Evolutionary conservation across 176 grass and related monocot species (phyloP), one percentile per base, ranked within the genome.

Genomic region (Oryza nivara): DNA sequence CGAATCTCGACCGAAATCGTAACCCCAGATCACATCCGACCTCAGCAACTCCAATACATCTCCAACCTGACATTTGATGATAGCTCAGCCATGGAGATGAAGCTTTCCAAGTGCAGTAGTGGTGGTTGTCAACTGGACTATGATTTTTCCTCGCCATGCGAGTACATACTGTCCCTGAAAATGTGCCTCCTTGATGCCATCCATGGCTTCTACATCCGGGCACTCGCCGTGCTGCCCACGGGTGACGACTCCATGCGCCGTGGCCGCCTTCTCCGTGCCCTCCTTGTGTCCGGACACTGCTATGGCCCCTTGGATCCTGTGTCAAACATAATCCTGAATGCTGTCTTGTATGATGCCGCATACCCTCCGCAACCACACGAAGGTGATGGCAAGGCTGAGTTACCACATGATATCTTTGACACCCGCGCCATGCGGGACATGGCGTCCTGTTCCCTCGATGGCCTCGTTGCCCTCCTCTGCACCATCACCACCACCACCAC

Each of bases 221-320:
- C 28, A 11, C 73, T 75, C 2, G 17, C 30, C 9, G 56, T 36
- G 15, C 51, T 76, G 9, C 46, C 11, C 51, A 38, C 2, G 1
- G 46, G 46, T 12, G 46, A 48, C 46, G 46, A 11, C 47, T 3
- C 12, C 12, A 49, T 49, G 47, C 12, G 10, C 3, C 47, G 12
- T 7, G 26, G 46, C 26, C 3, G 3, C 34, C 16, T 79, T 43
- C 43, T 79, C 17, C 63, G 63, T 20, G 41, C 77, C 5, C 63
- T 79, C 40, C 9, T 48, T 11, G 15, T 67, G 9, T 23, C 63
- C 19, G 77, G 77, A 11, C 77, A 79, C 45, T 79, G 77, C 74
- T 76, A 76, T 0, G 77, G 77, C 16, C 77, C 41, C 23, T 1
- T 47, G 14, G 63, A 79, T 51, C 77, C 35, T 0, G 35, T 36